A percentile compares a stretch with the other conserved stretches of the same genome.
These are phyloP conservation scores for Aspergillus hiratsukae DNA, from an alignment of 2,329 filamentous ascomycete species.

Conservation along the genomic window DNA sequence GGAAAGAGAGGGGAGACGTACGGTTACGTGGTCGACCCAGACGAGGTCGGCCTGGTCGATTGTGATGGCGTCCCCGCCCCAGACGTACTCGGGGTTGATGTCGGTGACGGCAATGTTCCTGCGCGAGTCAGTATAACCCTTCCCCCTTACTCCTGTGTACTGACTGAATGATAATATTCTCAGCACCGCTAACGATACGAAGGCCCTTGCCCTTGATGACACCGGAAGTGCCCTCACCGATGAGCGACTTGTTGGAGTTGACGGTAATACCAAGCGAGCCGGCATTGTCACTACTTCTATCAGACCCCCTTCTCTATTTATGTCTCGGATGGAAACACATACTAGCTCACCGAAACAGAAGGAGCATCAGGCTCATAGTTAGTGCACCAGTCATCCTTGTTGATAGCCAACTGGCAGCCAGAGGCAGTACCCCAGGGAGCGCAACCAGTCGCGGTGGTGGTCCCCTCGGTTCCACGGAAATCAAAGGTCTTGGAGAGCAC, in stretches of 20 bases:
- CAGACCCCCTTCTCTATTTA: neutral
- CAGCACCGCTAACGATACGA: constrained; percentile 43
- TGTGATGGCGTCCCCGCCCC: constrained; percentile 57
- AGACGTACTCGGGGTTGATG: constrained; percentile 56
- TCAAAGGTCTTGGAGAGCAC: constrained; percentile 35
- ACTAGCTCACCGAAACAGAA: constrained; percentile 39
- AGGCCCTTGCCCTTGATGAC: constrained; percentile 57
- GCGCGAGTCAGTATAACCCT: neutral
- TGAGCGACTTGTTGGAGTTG: constrained; percentile 54
- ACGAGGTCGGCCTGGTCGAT: constrained; percentile 41
- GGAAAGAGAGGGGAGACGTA: neutral
- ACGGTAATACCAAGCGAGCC: constrained; percentile 49
- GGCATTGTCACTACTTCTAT: constrained; percentile 43
- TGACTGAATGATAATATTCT: constrained; percentile 56
- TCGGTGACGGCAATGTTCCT: constrained; percentile 52
- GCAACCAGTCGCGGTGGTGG: constrained; percentile 53
- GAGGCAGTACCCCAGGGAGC: constrained; percentile 54
- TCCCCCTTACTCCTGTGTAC: neutral
- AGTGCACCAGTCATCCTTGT: constrained; percentile 55
- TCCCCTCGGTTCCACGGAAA: constrained; percentile 15
- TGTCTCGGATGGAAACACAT: neutral
- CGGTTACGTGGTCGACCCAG: constrained; percentile 51
- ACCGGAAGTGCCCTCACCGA: constrained; percentile 52
- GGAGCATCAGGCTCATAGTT: constrained; percentile 56
- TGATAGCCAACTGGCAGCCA: constrained; percentile 56